These are phyloP conservation scores for Fusarium subglutinans DNA, from an alignment of 2,329 filamentous ascomycete genomes.

Conservation along the genomic window DNA sequence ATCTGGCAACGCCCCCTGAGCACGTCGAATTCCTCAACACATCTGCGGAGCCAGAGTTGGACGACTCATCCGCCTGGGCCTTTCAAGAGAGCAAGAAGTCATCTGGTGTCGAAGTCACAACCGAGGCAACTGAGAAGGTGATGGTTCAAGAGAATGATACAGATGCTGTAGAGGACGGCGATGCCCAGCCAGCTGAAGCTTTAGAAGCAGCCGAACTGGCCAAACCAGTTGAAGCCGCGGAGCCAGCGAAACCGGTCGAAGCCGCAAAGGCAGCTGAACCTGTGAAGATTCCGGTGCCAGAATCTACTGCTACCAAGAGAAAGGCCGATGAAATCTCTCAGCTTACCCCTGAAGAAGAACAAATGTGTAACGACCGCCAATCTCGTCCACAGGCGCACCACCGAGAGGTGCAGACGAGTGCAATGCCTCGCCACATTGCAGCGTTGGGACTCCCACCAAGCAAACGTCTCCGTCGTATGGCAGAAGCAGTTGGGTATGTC, in stretches of 20 bases:
- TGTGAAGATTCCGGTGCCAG: not conserved
- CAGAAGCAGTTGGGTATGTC: slow-evolving; percentile 49
- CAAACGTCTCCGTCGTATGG: slow-evolving; percentile 49
- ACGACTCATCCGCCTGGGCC: slow-evolving; percentile 46
- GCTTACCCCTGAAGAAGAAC: slow-evolving; percentile 22
- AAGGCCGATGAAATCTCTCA: slow-evolving; percentile 44
- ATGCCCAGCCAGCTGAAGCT: not conserved
- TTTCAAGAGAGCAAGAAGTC: slow-evolving; percentile 44
- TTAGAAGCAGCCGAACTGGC: not conserved
- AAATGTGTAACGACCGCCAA: not conserved
- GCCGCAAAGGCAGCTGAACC: not conserved
- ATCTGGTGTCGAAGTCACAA: not conserved
- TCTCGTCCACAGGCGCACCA: not conserved
- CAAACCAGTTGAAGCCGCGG: not conserved
- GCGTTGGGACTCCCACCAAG: slow-evolving; percentile 20
- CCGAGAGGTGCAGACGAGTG: not conserved
- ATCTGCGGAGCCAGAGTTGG: slow-evolving; percentile 9
- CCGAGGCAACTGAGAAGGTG: not conserved
- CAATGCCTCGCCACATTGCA: not conserved
- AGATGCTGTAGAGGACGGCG: not conserved
- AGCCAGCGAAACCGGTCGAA: not conserved
- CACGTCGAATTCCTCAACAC: slow-evolving; percentile 1
- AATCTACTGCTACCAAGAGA: slow-evolving; percentile 16
- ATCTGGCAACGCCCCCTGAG: slow-evolving; percentile 39
- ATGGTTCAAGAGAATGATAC: not conserved